These are phyloP conservation scores for Saccharomyces paradoxus DNA, from an alignment of 805 yeast genomes.

Conservation along the genomic window DNA sequence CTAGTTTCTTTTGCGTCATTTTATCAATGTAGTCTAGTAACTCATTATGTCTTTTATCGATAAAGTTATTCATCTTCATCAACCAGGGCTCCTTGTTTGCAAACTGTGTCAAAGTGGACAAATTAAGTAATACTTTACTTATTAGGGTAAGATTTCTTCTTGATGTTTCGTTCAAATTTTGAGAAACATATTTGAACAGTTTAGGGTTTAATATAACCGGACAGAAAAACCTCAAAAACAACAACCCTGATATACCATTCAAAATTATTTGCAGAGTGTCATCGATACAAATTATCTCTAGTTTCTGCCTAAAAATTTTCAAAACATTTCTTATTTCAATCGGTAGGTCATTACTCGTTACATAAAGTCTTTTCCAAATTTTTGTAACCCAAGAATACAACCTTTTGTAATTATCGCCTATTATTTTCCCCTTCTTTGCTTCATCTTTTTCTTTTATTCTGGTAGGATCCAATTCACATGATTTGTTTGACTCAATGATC, in stretches of 20 bases:
- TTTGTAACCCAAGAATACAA: slow-evolving; percentile 44
- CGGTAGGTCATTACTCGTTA: slow-evolving; percentile 71
- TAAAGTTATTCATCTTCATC: slow-evolving; percentile 58
- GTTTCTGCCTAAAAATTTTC: slow-evolving; percentile 51
- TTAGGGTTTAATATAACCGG: slow-evolving; percentile 91
- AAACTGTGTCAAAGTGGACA: slow-evolving; percentile 69
- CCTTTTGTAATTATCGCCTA: slow-evolving; percentile 41
- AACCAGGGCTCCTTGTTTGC: slow-evolving; percentile 81
- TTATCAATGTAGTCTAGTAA: slow-evolving; percentile 62
- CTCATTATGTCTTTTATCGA: slow-evolving; percentile 48
- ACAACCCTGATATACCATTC: slow-evolving; percentile 73
- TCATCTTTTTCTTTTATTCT: slow-evolving; percentile 35
- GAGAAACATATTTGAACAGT: slow-evolving; percentile 60
- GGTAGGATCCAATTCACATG: slow-evolving; percentile 80
- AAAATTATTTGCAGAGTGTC: slow-evolving; percentile 41
- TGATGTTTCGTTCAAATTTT: slow-evolving; percentile 61
- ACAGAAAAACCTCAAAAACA: slow-evolving; percentile 77
- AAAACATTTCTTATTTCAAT: slow-evolving; percentile 54
- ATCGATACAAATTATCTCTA: slow-evolving; percentile 49
- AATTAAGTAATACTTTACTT: slow-evolving; percentile 69
- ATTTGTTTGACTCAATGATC: slow-evolving; percentile 41
- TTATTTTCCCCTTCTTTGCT: slow-evolving; percentile 31
- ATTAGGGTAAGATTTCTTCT: slow-evolving; percentile 75
- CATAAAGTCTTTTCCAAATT: slow-evolving; percentile 59
- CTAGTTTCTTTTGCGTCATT: slow-evolving; percentile 62